Percentiles rank a stretch among this genome's conserved stretches.
These are phyloP conservation scores for Aspergillus pseudoterreus DNA, from an alignment of 2,329 filamentous ascomycete species.

Conservation along the genomic window DNA sequence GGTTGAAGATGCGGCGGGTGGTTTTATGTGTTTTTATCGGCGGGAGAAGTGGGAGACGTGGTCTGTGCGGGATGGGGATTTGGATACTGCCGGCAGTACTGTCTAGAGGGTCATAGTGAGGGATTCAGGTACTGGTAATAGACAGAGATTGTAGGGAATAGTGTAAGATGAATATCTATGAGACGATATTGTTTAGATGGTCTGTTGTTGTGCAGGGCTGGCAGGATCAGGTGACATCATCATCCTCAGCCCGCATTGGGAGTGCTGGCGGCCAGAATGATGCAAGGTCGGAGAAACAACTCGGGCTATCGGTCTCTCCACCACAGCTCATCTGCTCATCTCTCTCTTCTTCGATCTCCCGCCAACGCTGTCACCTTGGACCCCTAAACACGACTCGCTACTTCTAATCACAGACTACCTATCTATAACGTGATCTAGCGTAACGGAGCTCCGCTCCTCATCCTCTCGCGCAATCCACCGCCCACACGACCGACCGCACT, in stretches of 20 bases:
- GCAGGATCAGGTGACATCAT: conserved; percentile 25
- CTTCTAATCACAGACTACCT: not conserved
- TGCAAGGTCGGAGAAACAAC: not conserved
- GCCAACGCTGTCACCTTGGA: not conserved
- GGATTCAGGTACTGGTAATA: no score
- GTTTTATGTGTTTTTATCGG: not conserved
- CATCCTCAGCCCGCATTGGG: not conserved
- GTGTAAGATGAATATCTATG: no score
- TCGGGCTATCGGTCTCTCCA: not conserved
- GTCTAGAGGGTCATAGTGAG: not conserved
- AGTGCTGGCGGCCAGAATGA: not conserved
- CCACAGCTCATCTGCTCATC: not conserved
- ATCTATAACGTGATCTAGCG: no score
- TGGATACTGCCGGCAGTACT: not conserved
- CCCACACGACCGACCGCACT: not conserved
- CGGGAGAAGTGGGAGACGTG: not conserved
- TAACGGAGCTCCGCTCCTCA: no score
- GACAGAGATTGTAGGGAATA: no score
- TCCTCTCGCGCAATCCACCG: not conserved
- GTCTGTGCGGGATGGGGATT: conserved; percentile 1
- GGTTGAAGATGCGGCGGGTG: conserved; percentile 1
- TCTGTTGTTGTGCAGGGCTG: not conserved
- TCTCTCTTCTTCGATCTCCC: not conserved
- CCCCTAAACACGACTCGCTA: not conserved
- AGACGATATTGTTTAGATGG: not conserved